These are phyloP conservation scores for Capronia epimyces DNA, from an alignment of 2,329 filamentous ascomycete species.

Conservation along the genomic window DNA sequence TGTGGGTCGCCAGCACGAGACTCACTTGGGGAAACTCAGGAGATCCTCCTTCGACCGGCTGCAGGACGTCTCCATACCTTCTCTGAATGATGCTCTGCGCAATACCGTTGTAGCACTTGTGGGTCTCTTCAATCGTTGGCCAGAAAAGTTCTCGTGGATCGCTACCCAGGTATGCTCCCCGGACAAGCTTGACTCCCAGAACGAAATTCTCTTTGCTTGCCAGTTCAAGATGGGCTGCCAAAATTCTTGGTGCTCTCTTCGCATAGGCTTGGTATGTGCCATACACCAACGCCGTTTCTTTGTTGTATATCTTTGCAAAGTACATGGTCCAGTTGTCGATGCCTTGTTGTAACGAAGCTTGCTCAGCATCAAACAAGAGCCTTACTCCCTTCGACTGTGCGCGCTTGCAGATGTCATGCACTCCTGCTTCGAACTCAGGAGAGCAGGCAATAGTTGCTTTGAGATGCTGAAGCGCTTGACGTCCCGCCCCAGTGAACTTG, in stretches of 20 bases:
- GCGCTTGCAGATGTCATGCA: conserved; percentile 68
- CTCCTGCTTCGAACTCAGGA: conserved; percentile 60
- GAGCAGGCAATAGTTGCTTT: conserved; percentile 58
- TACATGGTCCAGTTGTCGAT: conserved; percentile 74
- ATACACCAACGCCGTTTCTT: conserved; percentile 65
- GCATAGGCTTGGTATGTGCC: conserved; percentile 75
- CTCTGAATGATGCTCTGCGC: conserved; percentile 61
- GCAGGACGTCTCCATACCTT: conserved; percentile 54
- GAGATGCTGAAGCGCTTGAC: conserved; percentile 63
- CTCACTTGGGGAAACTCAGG: conserved; percentile 52
- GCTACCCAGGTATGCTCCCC: conserved; percentile 66
- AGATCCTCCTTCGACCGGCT: conserved; percentile 39
- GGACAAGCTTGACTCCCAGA: conserved; percentile 68
- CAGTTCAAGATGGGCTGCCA: conserved; percentile 55
- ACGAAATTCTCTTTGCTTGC: conserved; percentile 59
- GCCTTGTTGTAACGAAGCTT: conserved; percentile 68
- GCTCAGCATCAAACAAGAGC: conserved; percentile 81
- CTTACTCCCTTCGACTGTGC: conserved; percentile 64
- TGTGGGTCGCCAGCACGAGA: conserved; percentile 78
- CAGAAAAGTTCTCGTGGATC: conserved; percentile 67
- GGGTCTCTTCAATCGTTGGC: conserved; percentile 66
- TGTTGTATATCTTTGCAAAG: conserved; percentile 75
- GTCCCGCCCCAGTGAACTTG: conserved; percentile 78
- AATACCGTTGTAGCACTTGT: conserved; percentile 66
- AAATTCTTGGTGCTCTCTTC: conserved; percentile 54